Percentiles rank a stretch among this genome's conserved stretches.
These are phyloP conservation scores for Bacterosira constricta DNA, from an alignment of 108 stramenopile species.

Conservation along the genomic window DNA sequence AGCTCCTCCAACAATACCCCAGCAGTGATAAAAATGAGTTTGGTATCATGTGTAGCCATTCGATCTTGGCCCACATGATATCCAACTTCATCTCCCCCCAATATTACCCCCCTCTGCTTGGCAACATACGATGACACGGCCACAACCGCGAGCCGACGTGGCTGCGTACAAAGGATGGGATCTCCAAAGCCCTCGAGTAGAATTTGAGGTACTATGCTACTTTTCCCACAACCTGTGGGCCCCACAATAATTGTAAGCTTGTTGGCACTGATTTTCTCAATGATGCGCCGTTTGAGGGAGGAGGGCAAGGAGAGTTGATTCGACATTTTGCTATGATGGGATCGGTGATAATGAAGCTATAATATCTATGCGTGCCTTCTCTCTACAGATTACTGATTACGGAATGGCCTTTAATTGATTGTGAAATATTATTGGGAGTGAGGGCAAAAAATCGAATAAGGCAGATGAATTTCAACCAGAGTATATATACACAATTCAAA, in stretches of 20 bases:
- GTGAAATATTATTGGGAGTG: no score
- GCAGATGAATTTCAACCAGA: no score
- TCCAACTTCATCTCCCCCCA: constrained; percentile 54
- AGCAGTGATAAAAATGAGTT: constrained; percentile 47
- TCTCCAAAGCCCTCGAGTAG: constrained; percentile 36
- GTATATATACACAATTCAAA: no score
- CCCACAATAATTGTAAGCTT: constrained; percentile 50
- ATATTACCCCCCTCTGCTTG: constrained; percentile 5
- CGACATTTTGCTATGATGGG: not conserved
- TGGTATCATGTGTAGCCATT: constrained; percentile 6
- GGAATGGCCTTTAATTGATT: no score
- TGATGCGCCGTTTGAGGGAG: constrained; percentile 10
- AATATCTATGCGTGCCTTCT: no score
- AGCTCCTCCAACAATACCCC: constrained; percentile 55
- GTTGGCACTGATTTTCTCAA: constrained; percentile 28
- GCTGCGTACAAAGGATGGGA: constrained; percentile 54
- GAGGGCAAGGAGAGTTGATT: constrained; percentile 9
- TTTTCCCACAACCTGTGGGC: constrained; percentile 52
- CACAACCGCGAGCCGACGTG: constrained; percentile 49
- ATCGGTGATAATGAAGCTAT: no score
- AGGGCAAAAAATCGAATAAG: no score
- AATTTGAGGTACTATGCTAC: constrained; percentile 37
- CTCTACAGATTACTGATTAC: no score
- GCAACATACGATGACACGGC: constrained; percentile 51
- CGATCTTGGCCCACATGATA: constrained; percentile 55